Conservation (phyloP, 2,329 filamentous ascomycete genomes). For the Fusarium austroafricanum region DNA sequence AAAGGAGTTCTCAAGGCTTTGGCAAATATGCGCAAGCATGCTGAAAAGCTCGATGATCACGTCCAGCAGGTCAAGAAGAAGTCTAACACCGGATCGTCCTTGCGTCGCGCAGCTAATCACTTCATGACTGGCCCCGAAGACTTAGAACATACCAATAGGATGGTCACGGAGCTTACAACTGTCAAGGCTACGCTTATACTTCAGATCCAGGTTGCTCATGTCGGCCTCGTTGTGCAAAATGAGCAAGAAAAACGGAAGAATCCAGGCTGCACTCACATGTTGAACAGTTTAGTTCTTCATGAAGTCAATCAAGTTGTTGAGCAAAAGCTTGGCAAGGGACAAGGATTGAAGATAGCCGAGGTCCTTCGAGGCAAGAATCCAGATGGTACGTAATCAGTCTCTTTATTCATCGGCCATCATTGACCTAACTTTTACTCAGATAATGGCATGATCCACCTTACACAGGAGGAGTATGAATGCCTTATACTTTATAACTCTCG, state of each 20-base stretch:
- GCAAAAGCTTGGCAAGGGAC: conserved; percentile 2
- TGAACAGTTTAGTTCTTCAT: not conserved
- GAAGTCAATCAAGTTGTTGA: conserved; percentile 4
- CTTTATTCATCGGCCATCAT: too few species aligned
- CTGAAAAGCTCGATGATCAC: not conserved
- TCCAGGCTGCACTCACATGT: not conserved
- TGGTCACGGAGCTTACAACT: not conserved
- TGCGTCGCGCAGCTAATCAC: not conserved
- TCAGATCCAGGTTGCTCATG: conserved; percentile 4
- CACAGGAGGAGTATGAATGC: conserved; percentile 6
- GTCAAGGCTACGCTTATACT: conserved; percentile 3
- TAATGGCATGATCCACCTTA: conserved; percentile 6
- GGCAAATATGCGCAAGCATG: not conserved
- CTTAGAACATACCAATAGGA: not conserved
- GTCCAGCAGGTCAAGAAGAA: not conserved
- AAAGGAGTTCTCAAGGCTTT: not conserved
- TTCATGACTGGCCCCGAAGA: conserved; percentile 11
- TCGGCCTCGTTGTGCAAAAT: not conserved
- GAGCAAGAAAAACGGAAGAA: not conserved
- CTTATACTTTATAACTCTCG: not conserved
- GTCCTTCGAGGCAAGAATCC: not conserved
- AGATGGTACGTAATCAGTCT: not conserved
- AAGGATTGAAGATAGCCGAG: conserved; percentile 1
- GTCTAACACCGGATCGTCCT: not conserved
- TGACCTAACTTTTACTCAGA: not conserved